Evolutionary conservation across 768 basidiomycete genomes (phyloP).

Genomic region (Coprinopsis sp.): DNA sequence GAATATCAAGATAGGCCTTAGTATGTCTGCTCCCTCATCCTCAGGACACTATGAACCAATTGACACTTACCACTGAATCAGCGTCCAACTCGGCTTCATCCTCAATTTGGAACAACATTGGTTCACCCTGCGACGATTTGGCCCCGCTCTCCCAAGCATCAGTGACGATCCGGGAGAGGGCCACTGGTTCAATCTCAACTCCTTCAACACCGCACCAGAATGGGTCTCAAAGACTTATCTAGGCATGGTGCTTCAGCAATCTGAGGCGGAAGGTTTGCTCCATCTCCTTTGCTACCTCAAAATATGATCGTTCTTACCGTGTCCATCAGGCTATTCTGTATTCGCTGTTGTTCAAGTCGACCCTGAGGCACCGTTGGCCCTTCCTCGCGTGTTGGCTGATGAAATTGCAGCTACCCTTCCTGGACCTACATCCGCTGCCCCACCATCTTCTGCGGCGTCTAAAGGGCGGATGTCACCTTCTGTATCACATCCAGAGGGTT

Average conservation of each 20-base stretch:
- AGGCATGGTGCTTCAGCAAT: constrained; percentile 81
- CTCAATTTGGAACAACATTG: constrained; percentile 85
- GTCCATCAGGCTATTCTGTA: constrained; percentile 65
- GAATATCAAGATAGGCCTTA: constrained; percentile 72
- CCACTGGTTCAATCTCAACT: constrained; percentile 90
- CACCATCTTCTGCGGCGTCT: constrained; percentile 1
- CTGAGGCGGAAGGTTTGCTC: constrained; percentile 71
- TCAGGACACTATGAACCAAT: too few species aligned
- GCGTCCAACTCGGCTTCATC: constrained; percentile 82
- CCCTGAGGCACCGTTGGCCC: constrained; percentile 43
- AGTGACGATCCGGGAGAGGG: constrained; percentile 45
- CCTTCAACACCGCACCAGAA: constrained; percentile 62
- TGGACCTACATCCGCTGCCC: constrained; percentile 40
- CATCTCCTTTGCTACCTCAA: neutral
- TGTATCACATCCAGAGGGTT: constrained; percentile 7
- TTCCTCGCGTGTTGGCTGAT: constrained; percentile 69
- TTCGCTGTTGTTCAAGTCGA: constrained; percentile 71
- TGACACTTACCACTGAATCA: constrained; percentile 23
- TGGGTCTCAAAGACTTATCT: constrained; percentile 84
- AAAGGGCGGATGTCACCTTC: constrained; percentile 4
- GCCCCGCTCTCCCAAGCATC: constrained; percentile 39
- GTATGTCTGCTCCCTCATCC: too few species aligned
- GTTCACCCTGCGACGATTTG: constrained; percentile 85
- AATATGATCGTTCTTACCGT: neutral
- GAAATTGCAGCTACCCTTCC: constrained; percentile 61